These are phyloP conservation scores for Coleophoma crateriformis DNA, from an alignment of 2,329 filamentous ascomycete genomes.

Conservation along the genomic window DNA sequence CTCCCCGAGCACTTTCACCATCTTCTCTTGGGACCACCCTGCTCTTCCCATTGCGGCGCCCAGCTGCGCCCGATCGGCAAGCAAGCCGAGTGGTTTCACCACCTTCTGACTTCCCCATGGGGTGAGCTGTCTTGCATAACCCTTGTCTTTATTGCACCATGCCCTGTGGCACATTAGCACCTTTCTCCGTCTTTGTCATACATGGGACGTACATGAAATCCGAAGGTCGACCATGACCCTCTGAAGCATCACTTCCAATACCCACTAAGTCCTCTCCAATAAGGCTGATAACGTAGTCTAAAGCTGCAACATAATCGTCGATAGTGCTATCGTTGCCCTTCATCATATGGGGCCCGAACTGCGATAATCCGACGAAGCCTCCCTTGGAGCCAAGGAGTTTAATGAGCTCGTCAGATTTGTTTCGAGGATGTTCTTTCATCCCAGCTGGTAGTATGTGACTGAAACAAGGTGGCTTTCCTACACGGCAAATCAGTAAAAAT, in stretches of 20 bases:
- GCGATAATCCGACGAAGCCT: slow-evolving; percentile 32
- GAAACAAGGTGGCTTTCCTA: slow-evolving; percentile 33
- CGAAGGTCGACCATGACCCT: slow-evolving; percentile 31
- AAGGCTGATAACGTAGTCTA: slow-evolving; percentile 38
- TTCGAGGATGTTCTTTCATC: slow-evolving; percentile 30
- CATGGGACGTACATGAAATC: slow-evolving; percentile 27
- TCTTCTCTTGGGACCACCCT: slow-evolving; percentile 32
- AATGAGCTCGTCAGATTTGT: slow-evolving; percentile 32
- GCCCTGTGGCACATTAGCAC: slow-evolving; percentile 8
- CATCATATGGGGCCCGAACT: slow-evolving; percentile 34
- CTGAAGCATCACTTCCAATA: slow-evolving; percentile 28
- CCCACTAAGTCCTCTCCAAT: slow-evolving; percentile 32
- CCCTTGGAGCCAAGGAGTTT: slow-evolving; percentile 29
- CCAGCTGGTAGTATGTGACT: slow-evolving; percentile 31
- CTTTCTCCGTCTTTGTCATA: neutral
- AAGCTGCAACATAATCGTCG: slow-evolving; percentile 34
- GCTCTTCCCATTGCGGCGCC: slow-evolving; percentile 31
- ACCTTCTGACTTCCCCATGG: slow-evolving; percentile 35
- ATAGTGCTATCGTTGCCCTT: slow-evolving; percentile 34
- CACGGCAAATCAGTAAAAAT: neutral
- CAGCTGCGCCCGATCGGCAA: slow-evolving; percentile 29
- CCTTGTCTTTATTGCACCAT: slow-evolving; percentile 36
- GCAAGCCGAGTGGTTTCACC: slow-evolving; percentile 31
- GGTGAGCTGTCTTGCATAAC: slow-evolving; percentile 30
- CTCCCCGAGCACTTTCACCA: slow-evolving; percentile 32